Conservation (phyloP, 306 rosid species). For the Vigna reflexopilosa region DNA sequence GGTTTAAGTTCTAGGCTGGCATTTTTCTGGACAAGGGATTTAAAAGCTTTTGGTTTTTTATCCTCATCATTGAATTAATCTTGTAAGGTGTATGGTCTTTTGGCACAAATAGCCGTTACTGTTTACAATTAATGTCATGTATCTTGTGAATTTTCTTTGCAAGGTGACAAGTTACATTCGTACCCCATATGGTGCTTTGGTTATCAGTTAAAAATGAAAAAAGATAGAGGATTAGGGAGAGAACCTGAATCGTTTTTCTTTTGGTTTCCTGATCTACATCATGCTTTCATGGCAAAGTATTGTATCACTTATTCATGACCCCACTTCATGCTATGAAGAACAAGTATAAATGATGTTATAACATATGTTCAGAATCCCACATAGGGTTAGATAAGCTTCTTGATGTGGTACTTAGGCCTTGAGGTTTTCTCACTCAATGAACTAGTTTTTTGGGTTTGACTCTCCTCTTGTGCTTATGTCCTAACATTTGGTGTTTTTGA, state of each 20-base stretch:
- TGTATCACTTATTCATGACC: too few relatives aligned
- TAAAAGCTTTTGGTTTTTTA: not conserved
- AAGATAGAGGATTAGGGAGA: not conserved
- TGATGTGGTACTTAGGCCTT: too few relatives aligned
- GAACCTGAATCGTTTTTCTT: not conserved
- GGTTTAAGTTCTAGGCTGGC: slow-evolving; percentile 18
- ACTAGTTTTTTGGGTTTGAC: too few relatives aligned
- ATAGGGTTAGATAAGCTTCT: too few relatives aligned
- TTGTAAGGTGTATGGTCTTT: slow-evolving; percentile 6
- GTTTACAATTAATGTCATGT: not conserved
- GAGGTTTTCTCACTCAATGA: too few relatives aligned
- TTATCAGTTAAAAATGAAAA: not conserved
- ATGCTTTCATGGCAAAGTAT: too few relatives aligned
- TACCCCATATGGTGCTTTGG: not conserved
- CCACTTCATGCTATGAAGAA: too few relatives aligned
- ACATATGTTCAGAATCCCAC: too few relatives aligned
- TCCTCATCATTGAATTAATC: slow-evolving; percentile 3
- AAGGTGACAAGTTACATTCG: slow-evolving; percentile 16
- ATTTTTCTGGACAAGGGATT: not conserved
- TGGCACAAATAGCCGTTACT: slow-evolving; percentile 9
- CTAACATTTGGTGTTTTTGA: too few relatives aligned
- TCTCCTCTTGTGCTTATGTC: too few relatives aligned
- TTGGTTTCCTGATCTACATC: not conserved
- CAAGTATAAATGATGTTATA: too few relatives aligned
- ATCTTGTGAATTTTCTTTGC: slow-evolving; percentile 15